phyloP scores from a whole-genome alignment of 345 rosid species.

The sweet orange (Citrus sinensis) region DNA sequence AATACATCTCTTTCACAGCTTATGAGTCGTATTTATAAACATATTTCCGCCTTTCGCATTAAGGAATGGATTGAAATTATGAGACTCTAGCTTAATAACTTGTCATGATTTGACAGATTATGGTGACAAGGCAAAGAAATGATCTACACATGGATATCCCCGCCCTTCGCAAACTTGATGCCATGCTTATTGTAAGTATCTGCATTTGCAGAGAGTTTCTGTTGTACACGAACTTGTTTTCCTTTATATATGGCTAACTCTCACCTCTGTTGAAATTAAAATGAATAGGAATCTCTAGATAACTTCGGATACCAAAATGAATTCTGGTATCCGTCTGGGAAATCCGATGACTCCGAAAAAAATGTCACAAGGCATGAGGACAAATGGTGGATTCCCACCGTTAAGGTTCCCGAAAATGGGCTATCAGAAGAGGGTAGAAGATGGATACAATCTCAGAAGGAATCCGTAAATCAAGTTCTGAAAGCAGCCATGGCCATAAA shows the following conservation, averaged over 20 bases:
- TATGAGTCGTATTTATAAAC: neutral
- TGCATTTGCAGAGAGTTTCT: neutral
- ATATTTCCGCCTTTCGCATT: neutral
- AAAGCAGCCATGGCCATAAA: conserved; percentile 97
- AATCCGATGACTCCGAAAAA: conserved; percentile 53
- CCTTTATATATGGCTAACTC: neutral
- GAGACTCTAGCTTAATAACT: neutral
- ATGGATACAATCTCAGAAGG: conserved; percentile 79
- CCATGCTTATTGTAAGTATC: conserved; percentile 72
- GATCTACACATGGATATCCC: conserved; percentile 89
- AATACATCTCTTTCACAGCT: neutral
- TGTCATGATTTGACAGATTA: conserved; percentile 46
- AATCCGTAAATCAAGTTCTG: conserved; percentile 91
- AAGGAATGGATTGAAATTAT: too few relatives aligned
- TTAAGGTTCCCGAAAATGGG: conserved; percentile 71
- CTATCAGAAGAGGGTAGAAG: conserved; percentile 57
- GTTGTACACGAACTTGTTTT: neutral
- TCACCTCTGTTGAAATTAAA: conserved; percentile 3
- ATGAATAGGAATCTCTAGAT: conserved; percentile 62
- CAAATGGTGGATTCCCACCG: conserved; percentile 94
- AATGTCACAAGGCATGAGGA: conserved; percentile 51
- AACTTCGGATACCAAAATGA: conserved; percentile 67
- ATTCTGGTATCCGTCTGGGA: conserved; percentile 77
- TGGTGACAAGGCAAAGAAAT: conserved; percentile 80
- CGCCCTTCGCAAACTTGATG: conserved; percentile 80